Evolutionary conservation across 2,329 filamentous ascomycete species (phyloP), one percentile per base, ranked within the genome.

Genomic region (Cladosporium colombiae): DNA sequence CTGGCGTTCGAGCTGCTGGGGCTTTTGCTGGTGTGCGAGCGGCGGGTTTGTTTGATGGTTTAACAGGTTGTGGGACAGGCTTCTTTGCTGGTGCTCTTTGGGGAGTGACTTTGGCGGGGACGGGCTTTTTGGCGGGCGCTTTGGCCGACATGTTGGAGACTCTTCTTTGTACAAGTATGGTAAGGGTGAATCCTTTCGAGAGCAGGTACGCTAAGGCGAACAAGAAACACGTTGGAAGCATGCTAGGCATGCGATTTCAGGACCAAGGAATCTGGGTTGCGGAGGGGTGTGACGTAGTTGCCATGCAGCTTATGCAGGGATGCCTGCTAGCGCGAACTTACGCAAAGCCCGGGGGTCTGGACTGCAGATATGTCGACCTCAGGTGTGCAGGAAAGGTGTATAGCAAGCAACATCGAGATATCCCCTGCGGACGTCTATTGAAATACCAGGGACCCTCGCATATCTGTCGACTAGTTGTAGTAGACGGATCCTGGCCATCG

Each of bases 101-200:
- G 16, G 44, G 18, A 2, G 58, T 31, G 5, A 33, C 25, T 40
- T 60, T 62, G 64, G 59, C 50, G 11, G 56, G 67, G 62, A 57
- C 37, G 31, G 67, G 62, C 57, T 65, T 67, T 31, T 68, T 68
- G 27, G 60, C 62, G 33, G 64, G 62, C 10, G 53, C 33, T 58
- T 50, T 65, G 49, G 62, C 62, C 16, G 66, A 66, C 66, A 68
- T 68, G 52, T 31, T 65, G 27, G 46, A 29, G 5, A 6, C 3
- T 40, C 2, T 44, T 44, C 7, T 44, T n/a, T 10, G 37, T 2
- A n/a, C 37, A 40, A 44, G 37, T 44, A 0, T 44, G 37, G 37
- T 44, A 44, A 18, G 10, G 16, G 37, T n/a, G 37, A 44, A 44
- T 44, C 18, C 21, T 44, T 40, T n/a, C 3, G 18, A n/a, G 37